Evolutionary conservation across 768 basidiomycete genomes (phyloP), one percentile per base, ranked within the genome.

Genomic region (Tricholoma saponaceum): DNA sequence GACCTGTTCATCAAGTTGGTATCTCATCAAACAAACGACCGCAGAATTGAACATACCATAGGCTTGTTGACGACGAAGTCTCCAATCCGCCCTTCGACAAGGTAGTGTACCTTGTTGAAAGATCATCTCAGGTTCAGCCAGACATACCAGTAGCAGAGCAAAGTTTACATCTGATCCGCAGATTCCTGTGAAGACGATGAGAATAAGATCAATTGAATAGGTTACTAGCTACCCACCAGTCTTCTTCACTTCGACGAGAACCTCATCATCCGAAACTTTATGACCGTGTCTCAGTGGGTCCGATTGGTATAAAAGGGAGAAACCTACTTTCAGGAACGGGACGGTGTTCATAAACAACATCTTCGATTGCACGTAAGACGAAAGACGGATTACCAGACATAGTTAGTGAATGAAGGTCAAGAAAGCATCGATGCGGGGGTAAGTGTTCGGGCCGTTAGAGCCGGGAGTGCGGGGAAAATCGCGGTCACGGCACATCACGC

Each of bases 241-340:
- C 76, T 95, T 95, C 76, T 92, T 94, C 41, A 98, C 89, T 64
- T 89, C 79, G 32, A 98, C 84, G 20, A 98, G 83, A 41, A 94
- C 92, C 61, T 97, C 89, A 66, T 87, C 77, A 55, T 80, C 81
- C 18, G 80, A 76, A 60, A 90, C 89, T 89, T 66, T 51, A 49
- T 46, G 32, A 47, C n/a, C 9, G 37, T 39, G 49, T 57, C 55
- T 52, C 22, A 30, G 9, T 32, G 33, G 23, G 37, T 16, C 14
- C 6, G 43, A 33, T 28, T 20, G 41, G 1, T 9, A 39, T 30
- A 41, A 25, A 35, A 33, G 5, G 33, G 13, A 23, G 49, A 51
- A 9, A 63, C 81, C 58, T 54, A 89, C 88, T 75, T 64, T 86
- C 79, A 26, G 90, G 92, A 60, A 94, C 80, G n/a, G 86, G 83